Base-by-base conservation (phyloP, 129 eudicot genomes). In the Erigeron canadensis region DNA sequence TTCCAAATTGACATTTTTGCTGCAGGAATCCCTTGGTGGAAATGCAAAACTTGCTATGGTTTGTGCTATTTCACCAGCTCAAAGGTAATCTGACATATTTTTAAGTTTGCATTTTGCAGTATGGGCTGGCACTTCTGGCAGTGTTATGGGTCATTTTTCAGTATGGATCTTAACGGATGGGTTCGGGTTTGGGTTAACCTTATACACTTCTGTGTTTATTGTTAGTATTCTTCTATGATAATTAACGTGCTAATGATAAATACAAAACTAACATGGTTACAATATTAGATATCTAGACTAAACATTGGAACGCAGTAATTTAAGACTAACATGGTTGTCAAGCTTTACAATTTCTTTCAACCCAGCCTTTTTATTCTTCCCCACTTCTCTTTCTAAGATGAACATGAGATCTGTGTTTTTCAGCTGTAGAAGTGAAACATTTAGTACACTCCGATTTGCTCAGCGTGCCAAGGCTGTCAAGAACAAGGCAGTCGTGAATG, bases 11-110 rank as follows among this genome's bases (percentile, higher is more conserved):
- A 94, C 98, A 21, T 94, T 94, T 74, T 81, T 94, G 82, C 80
- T 94, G 77, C 98, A 94, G 86, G 98, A 94, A 72, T 94, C 98
- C 59, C 97, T 94, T 19, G 98, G 98, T 41, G 98, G 98, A 69
- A 94, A 94, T 77, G 96, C 98, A 23, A 94, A 94, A 73, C 71
- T 94, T 64, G 96, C 93, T 40, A 89, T 94, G 98, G 79, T 94
- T 78, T 94, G 98, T 78, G 97, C 98, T 63, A 87, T 94, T 65
- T 89, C 97, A 84, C 98, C 97, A 10, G 78, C 90, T 39, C 90
- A 74, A 69, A 89, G 97, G 98, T 90, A 61, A 80, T 28, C 12
- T 7, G 23, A 50, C 23, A 55, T 63, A 50, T 44, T 15, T 17
- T 59, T 34, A 17, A 59, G 57, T 7, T 22, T 4, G 13, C 19